A percentile compares a stretch with the other conserved stretches of the same genome.
These are phyloP conservation scores for Rhododendron ovatum DNA, from an alignment of 148 eudicot species.

Conservation along the genomic window DNA sequence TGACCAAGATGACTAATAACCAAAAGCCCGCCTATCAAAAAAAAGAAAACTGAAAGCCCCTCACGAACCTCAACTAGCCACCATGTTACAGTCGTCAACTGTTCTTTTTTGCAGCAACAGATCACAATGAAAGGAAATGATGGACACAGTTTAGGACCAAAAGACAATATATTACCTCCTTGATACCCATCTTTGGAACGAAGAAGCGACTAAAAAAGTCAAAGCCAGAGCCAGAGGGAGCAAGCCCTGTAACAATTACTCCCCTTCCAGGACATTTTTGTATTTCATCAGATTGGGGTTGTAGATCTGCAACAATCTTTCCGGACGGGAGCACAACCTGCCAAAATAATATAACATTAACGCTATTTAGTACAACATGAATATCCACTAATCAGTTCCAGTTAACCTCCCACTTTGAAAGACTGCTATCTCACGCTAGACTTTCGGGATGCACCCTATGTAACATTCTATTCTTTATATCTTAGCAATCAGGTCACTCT, in stretches of 20 bases:
- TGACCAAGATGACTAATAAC: background rate
- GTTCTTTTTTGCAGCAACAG: background rate
- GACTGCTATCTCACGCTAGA: background rate
- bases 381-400: background rate
- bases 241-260: slow-evolving; percentile 57
- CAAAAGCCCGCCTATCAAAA: too few species aligned
- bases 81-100: background rate
- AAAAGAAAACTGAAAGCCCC: too few species aligned
- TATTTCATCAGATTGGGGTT: slow-evolving; percentile 52
- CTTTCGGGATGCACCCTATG: background rate
- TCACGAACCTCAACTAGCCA: too few species aligned
- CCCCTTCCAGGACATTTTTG: slow-evolving; percentile 52
- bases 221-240: slow-evolving; percentile 56
- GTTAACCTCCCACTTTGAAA: background rate
- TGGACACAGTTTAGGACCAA: background rate
- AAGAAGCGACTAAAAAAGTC: slow-evolving; percentile 76
- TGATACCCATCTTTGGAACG: slow-evolving; percentile 56
- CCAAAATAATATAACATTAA: slow-evolving; percentile 2
- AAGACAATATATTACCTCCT: slow-evolving; percentile 39
- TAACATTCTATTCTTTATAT: background rate
- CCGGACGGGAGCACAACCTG: slow-evolving; percentile 71
- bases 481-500: background rate
- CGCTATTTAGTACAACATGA: background rate
- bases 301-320: slow-evolving; percentile 40
- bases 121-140: background rate